phyloP scores from a whole-genome alignment of 2,329 filamentous ascomycete species.

The Penicillium sumatraense region DNA sequence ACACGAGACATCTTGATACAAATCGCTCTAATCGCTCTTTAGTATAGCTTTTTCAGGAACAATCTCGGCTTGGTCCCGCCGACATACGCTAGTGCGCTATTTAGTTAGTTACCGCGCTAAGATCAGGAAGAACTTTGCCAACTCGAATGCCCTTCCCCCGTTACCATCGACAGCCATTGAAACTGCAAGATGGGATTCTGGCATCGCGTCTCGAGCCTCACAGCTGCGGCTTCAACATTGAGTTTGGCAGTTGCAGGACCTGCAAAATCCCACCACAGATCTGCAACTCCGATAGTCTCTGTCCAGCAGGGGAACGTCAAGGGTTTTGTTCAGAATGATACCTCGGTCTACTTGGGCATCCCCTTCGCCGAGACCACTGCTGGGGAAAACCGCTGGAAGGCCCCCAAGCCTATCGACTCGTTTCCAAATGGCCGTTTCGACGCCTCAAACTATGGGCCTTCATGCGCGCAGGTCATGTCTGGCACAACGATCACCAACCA shows the following conservation, averaged over 20 bases:
- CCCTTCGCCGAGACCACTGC: constrained; percentile 26
- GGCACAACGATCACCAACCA: constrained; percentile 24
- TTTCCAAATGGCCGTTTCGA: constrained; percentile 17
- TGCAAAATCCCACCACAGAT: background rate
- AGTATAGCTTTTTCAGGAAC: background rate
- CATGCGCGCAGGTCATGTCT: constrained; percentile 29
- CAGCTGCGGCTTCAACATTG: constrained; percentile 13
- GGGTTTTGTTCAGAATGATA: constrained; percentile 29
- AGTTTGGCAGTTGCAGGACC: constrained; percentile 10
- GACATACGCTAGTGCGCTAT: background rate
- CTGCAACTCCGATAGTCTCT: constrained; percentile 13
- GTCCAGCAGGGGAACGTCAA: constrained; percentile 26
- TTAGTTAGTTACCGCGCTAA: background rate
- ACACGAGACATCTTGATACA: too few species aligned
- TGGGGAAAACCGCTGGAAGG: constrained; percentile 28
- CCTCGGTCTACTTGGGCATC: constrained; percentile 30
- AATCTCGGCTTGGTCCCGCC: background rate
- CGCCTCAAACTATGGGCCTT: constrained; percentile 23
- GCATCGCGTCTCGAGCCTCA: constrained; percentile 12
- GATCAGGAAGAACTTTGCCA: too few species aligned
- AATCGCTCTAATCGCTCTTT: too few species aligned
- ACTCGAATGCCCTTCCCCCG: too few species aligned
- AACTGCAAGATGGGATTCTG: constrained; percentile 16
- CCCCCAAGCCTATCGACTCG: constrained; percentile 14
- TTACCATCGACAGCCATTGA: background rate